Evolutionary conservation across 805 yeast species (phyloP).

Genomic region (Scheffersomyces amazonensis): DNA sequence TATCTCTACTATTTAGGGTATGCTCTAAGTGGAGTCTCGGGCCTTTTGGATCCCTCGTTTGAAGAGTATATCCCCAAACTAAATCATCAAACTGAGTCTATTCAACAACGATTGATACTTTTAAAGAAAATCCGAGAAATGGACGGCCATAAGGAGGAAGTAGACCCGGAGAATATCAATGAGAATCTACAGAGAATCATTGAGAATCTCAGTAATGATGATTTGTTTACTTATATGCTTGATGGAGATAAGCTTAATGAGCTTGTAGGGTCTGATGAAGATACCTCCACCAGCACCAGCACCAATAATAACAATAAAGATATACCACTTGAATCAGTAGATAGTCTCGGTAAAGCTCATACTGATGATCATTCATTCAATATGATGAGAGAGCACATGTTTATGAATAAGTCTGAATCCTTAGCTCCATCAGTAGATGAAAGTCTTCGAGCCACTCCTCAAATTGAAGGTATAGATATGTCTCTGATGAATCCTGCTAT

Average conservation of each 20-base stretch:
- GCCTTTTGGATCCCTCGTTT: conserved; percentile 70
- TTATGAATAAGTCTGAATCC: conserved; percentile 10
- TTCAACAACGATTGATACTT: conserved; percentile 32
- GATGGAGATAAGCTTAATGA: conserved; percentile 16
- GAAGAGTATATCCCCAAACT: conserved; percentile 44
- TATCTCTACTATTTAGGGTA: conserved; percentile 57
- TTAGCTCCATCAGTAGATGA: conserved; percentile 20
- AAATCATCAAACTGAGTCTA: conserved; percentile 26
- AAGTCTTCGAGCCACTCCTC: conserved; percentile 45
- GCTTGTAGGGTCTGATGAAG: conserved; percentile 24
- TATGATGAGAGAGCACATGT: background rate
- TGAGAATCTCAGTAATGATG: conserved; percentile 23
- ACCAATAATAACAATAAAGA: conserved; percentile 9
- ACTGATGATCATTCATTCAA: background rate
- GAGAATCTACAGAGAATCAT: conserved; percentile 33
- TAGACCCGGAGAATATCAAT: conserved; percentile 23
- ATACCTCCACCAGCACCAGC: too few relatives aligned
- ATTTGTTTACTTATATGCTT: conserved; percentile 12
- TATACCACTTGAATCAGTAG: background rate
- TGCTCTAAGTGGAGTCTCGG: conserved; percentile 65
- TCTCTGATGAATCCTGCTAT: conserved; percentile 54
- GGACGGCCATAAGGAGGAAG: conserved; percentile 20
- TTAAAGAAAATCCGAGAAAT: conserved; percentile 29
- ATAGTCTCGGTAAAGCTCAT: conserved; percentile 5
- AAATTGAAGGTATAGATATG: conserved; percentile 39